Evolutionary conservation across 148 eudicot species (phyloP).

Genomic region (Vaccinium macrocarpon): DNA sequence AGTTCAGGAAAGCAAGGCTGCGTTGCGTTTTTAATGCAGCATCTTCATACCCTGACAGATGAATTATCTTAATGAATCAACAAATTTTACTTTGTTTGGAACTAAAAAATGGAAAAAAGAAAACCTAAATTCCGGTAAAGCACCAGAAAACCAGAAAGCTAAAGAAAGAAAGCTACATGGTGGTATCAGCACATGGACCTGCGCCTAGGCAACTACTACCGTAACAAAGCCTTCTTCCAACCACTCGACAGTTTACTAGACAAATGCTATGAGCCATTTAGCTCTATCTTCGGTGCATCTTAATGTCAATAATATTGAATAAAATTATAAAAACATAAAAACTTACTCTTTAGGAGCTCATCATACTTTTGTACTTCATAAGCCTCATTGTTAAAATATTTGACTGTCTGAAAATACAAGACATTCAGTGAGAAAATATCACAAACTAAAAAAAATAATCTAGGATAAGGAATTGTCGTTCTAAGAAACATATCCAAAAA

Average conservation of each 20-base stretch:
- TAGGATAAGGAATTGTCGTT: constrained; percentile 6
- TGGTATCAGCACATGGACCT: not conserved
- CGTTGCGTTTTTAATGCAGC: constrained; percentile 94
- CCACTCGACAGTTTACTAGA: not conserved
- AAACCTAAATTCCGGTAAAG: not conserved
- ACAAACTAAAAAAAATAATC: not conserved
- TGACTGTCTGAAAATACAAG: constrained; percentile 66
- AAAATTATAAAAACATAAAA: constrained; percentile 8
- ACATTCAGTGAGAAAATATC: not conserved
- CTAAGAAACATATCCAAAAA: not conserved
- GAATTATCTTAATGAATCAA: constrained; percentile 9
- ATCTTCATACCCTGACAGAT: constrained; percentile 73
- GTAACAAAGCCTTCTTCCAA: not conserved
- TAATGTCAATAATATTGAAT: not conserved
- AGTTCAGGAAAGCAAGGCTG: constrained; percentile 88
- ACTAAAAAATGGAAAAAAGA: not conserved
- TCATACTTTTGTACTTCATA: constrained; percentile 87
- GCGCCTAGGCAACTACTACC: not conserved
- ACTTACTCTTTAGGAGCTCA: constrained; percentile 81
- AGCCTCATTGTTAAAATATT: constrained; percentile 89
- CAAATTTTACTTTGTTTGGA: not conserved
- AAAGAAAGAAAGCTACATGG: not conserved
- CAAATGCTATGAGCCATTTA: not conserved
- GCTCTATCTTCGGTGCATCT: not conserved
- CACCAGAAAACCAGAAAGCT: not conserved